Percentiles rank a stretch among this genome's conserved stretches.
Conservation (phyloP, 2,329 filamentous ascomycete species). For the Coniochaeta prunicola region DNA sequence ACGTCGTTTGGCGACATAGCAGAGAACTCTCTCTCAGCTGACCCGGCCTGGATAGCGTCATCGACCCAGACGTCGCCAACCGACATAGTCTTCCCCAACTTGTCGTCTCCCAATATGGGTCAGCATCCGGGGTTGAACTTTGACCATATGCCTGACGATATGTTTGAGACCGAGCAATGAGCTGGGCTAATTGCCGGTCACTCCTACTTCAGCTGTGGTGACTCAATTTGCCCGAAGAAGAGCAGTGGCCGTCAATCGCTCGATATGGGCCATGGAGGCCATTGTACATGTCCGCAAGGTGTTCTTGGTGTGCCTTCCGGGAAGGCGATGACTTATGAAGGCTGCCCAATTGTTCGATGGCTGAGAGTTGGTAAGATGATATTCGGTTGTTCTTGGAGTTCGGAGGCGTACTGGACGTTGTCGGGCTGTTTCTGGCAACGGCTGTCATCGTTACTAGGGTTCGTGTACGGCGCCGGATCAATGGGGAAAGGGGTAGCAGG, state of each 20-base stretch:
- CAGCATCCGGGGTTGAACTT: constrained; percentile 20
- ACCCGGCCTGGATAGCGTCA: constrained; percentile 5
- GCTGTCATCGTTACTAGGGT: neutral
- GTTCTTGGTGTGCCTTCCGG: neutral
- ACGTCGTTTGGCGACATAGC: constrained; percentile 4
- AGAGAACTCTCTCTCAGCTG: neutral
- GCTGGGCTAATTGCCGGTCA: neutral
- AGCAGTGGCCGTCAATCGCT: neutral
- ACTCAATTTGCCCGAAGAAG: neutral
- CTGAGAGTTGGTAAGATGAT: neutral
- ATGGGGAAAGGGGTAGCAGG: neutral
- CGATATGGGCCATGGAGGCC: neutral
- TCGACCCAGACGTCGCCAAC: constrained; percentile 13
- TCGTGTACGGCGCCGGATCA: neutral
- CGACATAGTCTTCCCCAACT: constrained; percentile 8
- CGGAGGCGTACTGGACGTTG: neutral
- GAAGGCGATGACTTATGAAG: neutral
- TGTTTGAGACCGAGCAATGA: constrained; percentile 17
- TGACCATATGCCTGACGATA: constrained; percentile 28
- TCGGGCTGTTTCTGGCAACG: neutral
- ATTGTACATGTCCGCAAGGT: neutral
- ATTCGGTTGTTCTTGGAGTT: neutral
- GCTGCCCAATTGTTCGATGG: neutral
- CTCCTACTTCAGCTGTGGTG: neutral
- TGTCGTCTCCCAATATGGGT: constrained; percentile 12